Base-by-base conservation (phyloP, 345 rosid species). In the Raphanus raphanistrum region DNA sequence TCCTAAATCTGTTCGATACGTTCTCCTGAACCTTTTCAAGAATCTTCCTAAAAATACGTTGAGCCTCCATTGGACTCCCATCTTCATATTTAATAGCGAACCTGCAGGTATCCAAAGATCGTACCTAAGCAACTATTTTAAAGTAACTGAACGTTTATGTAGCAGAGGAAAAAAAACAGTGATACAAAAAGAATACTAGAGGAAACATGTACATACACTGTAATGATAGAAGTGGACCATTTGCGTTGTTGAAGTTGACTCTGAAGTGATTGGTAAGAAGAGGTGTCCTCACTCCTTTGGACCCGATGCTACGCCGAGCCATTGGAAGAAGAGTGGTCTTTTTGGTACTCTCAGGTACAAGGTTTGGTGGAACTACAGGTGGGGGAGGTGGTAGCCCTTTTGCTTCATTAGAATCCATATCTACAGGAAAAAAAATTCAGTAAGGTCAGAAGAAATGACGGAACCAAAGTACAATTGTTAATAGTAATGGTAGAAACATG, bases 221-320 rank as follows among this genome's bases (percentile, higher is more conserved):
- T 92, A 92, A 11, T 88, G 98, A 74, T 52, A 89, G 88, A 92
- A 94, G 33, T 87, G 70, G 1, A n/a, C 86, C 90, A 12, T 84
- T 87, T 21, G 74, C 36, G 17, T 79, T 87, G 27, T 80, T 77
- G 59, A 90, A 85, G 62, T 87, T 85, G 12, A 92, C 98, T 80
- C 83, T 87, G 48, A 89, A 94, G 79, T 94, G 98, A 76, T 94
- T 92, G 0, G 97, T 94, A 3, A 84, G 82, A 16, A 94, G 45
- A 25, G 71, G 0, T 29, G 84, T 82, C 86, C 80, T 89, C 68
- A 86, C 88, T 41, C 97, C 97, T 75, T 77, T 90, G 12, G 88
- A 27, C 6, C 86, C 97, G 66, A 73, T 70, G 32, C 97, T 89
- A 29, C 85, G 87, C 70, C 98, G 84, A 26, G 90, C 85, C 68